A percentile compares a stretch with the other conserved stretches of the same genome.
These are phyloP conservation scores for Termitomyces sp. DNA, from an alignment of 768 basidiomycete genomes.

Conservation along the genomic window DNA sequence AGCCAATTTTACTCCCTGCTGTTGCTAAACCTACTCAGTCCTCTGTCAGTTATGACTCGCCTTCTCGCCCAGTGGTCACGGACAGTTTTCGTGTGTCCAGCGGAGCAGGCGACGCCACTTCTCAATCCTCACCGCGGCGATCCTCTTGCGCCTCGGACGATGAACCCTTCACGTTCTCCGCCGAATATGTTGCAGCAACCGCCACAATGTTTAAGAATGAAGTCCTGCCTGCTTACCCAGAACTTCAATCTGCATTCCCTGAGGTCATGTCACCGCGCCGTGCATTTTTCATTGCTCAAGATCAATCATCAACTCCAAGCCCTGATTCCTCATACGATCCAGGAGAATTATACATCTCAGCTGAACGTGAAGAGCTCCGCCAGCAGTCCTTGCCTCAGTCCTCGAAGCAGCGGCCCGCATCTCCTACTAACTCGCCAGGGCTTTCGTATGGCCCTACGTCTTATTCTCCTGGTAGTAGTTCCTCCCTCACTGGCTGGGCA, in stretches of 20 bases:
- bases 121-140: conserved; percentile 13
- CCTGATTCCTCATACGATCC: conserved; percentile 15
- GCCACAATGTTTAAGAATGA: conserved; percentile 29
- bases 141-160: conserved; percentile 24
- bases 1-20: neutral
- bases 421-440: conserved; percentile 6
- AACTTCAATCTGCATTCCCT: conserved; percentile 17
- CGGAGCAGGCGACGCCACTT: conserved; percentile 1
- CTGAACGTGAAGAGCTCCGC: conserved; percentile 9
- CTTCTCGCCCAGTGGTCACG: neutral
- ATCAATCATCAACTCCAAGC: conserved; percentile 15
- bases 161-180: conserved; percentile 32
- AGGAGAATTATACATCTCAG: conserved; percentile 11
- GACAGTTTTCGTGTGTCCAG: neutral
- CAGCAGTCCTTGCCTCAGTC: conserved; percentile 9
- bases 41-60: neutral
- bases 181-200: conserved; percentile 32
- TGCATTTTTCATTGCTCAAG: conserved; percentile 14
- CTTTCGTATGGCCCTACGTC: conserved; percentile 17
- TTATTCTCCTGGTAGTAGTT: conserved; percentile 26
- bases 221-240: conserved; percentile 31
- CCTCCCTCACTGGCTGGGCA: conserved; percentile 49
- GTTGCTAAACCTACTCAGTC: neutral
- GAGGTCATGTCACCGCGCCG: conserved; percentile 13
- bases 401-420: conserved; percentile 8